Evolutionary conservation across 768 basidiomycete genomes (phyloP), one percentile per base, ranked within the genome.

Genomic region (Pleurotus giganteus): DNA sequence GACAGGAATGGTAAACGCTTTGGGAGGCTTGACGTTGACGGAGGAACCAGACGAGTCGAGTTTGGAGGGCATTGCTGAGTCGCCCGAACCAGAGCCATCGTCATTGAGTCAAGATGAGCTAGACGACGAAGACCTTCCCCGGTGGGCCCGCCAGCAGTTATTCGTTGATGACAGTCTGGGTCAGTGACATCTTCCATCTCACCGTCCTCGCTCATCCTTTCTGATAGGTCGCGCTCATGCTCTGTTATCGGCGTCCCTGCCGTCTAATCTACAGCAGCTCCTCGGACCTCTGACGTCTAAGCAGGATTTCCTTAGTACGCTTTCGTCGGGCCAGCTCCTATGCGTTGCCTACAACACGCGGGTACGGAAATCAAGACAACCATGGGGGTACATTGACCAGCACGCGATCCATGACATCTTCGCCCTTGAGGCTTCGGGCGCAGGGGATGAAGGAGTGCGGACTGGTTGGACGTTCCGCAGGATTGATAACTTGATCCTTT

Each of bases 361-460:
- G 26, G 88, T 95, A 0, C 82, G 94, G 23, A 81, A 83, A 56
- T 93, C 91, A 6, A 83, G 82, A 44, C 83, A 88, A 59, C 90
- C 91, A 0, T 96, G 92, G 91, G 94, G 93, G 0, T 95, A 86
- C 68, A 87, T 95, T 54, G 88, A 80, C 57, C 70, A 77, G 41
- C 84, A 88, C 54, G 81, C 84, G 2, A 83, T 96, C 15, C 94
- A 95, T 62, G 90, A 92, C 62, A 84, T 95, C 43, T 67, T 84
- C 17, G 74, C 79, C 2, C 79, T 91, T 13, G 89, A 91, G 64
- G 72, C 70, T 52, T 75, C 77, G 0, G 68, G 62, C 11, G 63
- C 65, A 17, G 65, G 66, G 6, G 65, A 54, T 23, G 78, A 79
- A 56, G 74, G 72, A 43, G 66, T 66, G 4, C 82, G 77, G 69